A percentile compares a stretch with the other conserved stretches of the same genome.
phyloP scores from a whole-genome alignment of 768 basidiomycete genomes.

The Hortiboletus campestris region DNA sequence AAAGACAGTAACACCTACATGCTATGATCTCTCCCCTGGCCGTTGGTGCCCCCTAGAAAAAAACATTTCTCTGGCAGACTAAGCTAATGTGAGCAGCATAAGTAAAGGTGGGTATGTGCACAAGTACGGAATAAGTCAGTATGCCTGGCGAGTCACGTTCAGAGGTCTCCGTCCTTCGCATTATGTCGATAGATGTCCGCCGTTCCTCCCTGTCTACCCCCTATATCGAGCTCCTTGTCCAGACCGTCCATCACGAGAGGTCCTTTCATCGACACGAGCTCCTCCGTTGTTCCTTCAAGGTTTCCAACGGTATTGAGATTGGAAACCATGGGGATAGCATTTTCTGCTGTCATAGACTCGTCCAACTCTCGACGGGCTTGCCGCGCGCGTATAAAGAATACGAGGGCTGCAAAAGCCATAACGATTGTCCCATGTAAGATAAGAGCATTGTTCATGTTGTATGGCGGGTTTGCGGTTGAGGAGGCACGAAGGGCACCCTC shows the following conservation, averaged over 20 bases:
- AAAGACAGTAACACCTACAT: not conserved
- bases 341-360: slow-evolving; percentile 42
- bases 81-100: not conserved
- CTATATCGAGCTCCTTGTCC: not conserved
- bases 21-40: not conserved
- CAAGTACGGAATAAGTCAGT: not conserved
- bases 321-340: not conserved
- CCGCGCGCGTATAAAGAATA: slow-evolving; percentile 56
- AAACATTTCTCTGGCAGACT: not conserved
- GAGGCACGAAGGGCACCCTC: slow-evolving; percentile 68
- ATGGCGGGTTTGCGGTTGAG: slow-evolving; percentile 59
- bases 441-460: slow-evolving; percentile 67
- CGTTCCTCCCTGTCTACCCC: not conserved
- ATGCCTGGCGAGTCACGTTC: not conserved
- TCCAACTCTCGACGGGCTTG: slow-evolving; percentile 66
- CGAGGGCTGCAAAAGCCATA: slow-evolving; percentile 34
- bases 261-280: not conserved
- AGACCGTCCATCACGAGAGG: not conserved
- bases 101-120: not conserved
- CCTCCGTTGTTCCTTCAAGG: not conserved
- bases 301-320: not conserved
- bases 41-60: not conserved
- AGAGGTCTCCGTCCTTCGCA: not conserved
- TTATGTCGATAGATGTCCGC: not conserved
- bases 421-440: slow-evolving; percentile 64